Conservation (phyloP, 352 stramenopile species). For the Elongisporangium anandrum region DNA sequence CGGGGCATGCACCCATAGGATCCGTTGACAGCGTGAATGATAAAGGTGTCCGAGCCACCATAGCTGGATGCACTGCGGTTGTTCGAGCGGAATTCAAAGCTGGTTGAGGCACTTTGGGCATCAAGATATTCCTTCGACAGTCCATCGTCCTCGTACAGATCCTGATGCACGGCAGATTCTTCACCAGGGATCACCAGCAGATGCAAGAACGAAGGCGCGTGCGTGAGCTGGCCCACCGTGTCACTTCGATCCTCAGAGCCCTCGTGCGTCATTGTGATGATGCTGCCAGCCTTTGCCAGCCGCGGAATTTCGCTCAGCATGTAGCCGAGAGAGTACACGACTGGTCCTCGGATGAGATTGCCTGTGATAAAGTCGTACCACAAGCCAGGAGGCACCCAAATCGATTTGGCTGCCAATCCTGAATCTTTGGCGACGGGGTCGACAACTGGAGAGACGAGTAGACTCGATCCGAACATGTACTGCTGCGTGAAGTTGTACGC, state of each 20-base stretch:
- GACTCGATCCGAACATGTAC: constrained; percentile 37
- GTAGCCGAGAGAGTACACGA: constrained; percentile 18
- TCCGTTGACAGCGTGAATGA: constrained; percentile 17
- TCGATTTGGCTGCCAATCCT: constrained; percentile 13
- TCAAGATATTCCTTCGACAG: constrained; percentile 20
- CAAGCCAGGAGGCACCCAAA: constrained; percentile 43
- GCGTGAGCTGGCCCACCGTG: constrained; percentile 15
- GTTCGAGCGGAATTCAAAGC: constrained; percentile 13
- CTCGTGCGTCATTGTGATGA: constrained; percentile 14
- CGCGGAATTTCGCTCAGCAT: constrained; percentile 22
- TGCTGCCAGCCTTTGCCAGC: constrained; percentile 23
- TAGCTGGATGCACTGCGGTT: constrained; percentile 8
- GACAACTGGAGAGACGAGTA: constrained; percentile 40
- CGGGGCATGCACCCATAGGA: constrained; percentile 6
- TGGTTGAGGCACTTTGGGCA: constrained; percentile 5
- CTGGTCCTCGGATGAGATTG: constrained; percentile 15
- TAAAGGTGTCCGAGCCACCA: constrained; percentile 8
- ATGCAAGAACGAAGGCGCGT: constrained; percentile 9
- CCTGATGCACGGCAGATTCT: constrained; percentile 4
- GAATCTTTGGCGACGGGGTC: constrained; percentile 13
- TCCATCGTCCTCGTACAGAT: constrained; percentile 32
- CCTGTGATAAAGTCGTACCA: constrained; percentile 33
- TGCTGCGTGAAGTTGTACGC: constrained; percentile 28
- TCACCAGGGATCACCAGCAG: constrained; percentile 18
- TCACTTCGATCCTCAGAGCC: constrained; percentile 1